phyloP scores from a whole-genome alignment of 768 basidiomycete species.

The Tricholoma flavovirens region DNA sequence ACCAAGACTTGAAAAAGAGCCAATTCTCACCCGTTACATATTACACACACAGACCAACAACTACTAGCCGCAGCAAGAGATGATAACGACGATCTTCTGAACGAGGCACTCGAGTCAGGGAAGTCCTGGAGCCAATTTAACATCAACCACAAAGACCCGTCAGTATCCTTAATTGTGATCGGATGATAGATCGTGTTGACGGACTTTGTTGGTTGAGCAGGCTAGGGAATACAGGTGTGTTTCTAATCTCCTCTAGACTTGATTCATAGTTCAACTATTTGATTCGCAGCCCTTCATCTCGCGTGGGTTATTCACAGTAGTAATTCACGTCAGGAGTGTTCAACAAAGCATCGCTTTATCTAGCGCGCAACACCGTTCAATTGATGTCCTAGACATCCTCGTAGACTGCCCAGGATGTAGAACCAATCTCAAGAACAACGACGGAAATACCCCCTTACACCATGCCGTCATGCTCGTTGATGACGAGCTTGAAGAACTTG shows the following conservation, averaged over 20 bases:
- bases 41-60: slow-evolving; percentile 49
- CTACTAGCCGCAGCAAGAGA: slow-evolving; percentile 66
- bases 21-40: not conserved
- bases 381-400: slow-evolving; percentile 64
- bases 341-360: not conserved
- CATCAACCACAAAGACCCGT: slow-evolving; percentile 80
- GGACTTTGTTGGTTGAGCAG: slow-evolving; percentile 27
- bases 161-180: slow-evolving; percentile 24
- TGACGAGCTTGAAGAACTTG: slow-evolving; percentile 41
- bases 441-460: slow-evolving; percentile 74
- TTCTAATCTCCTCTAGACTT: not conserved
- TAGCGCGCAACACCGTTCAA: slow-evolving; percentile 53
- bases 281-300: slow-evolving; percentile 54
- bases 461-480: slow-evolving; percentile 58
- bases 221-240: slow-evolving; percentile 76
- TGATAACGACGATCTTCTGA: slow-evolving; percentile 66
- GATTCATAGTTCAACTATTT: not conserved
- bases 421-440: slow-evolving; percentile 68
- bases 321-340: not conserved
- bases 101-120: slow-evolving; percentile 52
- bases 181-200: slow-evolving; percentile 1
- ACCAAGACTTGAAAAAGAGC: not conserved
- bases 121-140: slow-evolving; percentile 35
- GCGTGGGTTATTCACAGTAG: slow-evolving; percentile 41
- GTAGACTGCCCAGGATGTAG: slow-evolving; percentile 73